Conservation (phyloP, 2,329 filamentous ascomycete genomes). For the Camillea tinctor region DNA sequence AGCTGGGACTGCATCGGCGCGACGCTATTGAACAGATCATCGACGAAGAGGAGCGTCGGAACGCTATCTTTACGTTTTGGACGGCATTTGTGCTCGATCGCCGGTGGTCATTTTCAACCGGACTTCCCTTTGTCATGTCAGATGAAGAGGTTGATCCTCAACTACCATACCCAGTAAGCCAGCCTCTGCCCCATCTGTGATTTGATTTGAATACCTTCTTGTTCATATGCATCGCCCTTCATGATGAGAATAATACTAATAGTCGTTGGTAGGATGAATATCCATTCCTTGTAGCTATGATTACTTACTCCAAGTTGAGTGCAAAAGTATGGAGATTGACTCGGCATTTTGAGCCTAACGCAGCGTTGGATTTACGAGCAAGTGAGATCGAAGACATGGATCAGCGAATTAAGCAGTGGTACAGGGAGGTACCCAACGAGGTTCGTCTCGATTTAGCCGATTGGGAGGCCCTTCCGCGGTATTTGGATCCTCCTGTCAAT, state of each 20-base stretch:
- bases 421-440: slow-evolving; percentile 67
- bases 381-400: slow-evolving; percentile 80
- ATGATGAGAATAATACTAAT: not conserved
- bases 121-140: slow-evolving; percentile 80
- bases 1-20: slow-evolving; percentile 78
- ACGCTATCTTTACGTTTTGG: slow-evolving; percentile 78
- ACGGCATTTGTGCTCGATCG: slow-evolving; percentile 81
- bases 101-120: slow-evolving; percentile 86
- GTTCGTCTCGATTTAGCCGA: slow-evolving; percentile 51
- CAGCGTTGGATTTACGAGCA: slow-evolving; percentile 63
- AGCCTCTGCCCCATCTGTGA: not conserved
- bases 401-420: slow-evolving; percentile 83
- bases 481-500: slow-evolving; percentile 33
- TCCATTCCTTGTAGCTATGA: slow-evolving; percentile 81
- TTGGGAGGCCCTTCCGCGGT: slow-evolving; percentile 46
- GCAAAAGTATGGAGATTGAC: slow-evolving; percentile 86
- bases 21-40: slow-evolving; percentile 70
- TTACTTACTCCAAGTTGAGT: slow-evolving; percentile 76
- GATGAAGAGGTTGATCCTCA: slow-evolving; percentile 82
- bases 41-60: slow-evolving; percentile 65
- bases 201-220: not conserved
- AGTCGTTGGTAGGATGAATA: slow-evolving; percentile 42
- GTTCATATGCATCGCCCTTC: not conserved
- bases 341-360: slow-evolving; percentile 61
- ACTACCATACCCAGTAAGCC: slow-evolving; percentile 73